These are phyloP conservation scores for Elongisporangium undulatum DNA, from an alignment of 352 stramenopile species.

Conservation along the genomic window DNA sequence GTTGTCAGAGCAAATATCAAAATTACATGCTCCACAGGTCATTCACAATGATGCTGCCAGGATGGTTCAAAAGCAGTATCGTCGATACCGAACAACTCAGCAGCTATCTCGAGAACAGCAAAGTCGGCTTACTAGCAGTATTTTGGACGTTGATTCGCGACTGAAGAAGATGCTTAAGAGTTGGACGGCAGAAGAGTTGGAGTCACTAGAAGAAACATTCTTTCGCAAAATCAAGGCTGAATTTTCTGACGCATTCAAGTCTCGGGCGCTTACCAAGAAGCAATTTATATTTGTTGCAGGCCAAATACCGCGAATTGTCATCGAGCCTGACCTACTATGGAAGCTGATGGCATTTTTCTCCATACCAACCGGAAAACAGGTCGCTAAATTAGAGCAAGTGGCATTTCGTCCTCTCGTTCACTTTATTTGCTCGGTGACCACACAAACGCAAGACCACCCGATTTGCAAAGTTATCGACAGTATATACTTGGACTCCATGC, in stretches of 20 bases:
- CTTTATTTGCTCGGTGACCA: slow-evolving; percentile 41
- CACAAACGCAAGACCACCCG: slow-evolving; percentile 16
- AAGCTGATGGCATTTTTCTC: slow-evolving; percentile 45
- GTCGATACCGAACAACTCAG: slow-evolving; percentile 19
- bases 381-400: slow-evolving; percentile 12
- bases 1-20: slow-evolving; percentile 18
- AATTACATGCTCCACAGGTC: slow-evolving; percentile 25
- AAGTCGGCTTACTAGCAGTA: slow-evolving; percentile 7
- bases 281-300: slow-evolving; percentile 51
- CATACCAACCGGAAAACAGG: slow-evolving; percentile 7
- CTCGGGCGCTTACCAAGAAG: slow-evolving; percentile 30
- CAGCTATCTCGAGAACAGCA: slow-evolving; percentile 10
- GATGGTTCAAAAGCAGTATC: slow-evolving; percentile 34
- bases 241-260: slow-evolving; percentile 20
- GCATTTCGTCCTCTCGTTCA: slow-evolving; percentile 38
- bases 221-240: slow-evolving; percentile 36
- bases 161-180: slow-evolving; percentile 33
- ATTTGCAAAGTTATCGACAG: slow-evolving; percentile 22
- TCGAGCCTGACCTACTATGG: slow-evolving; percentile 31
- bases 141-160: slow-evolving; percentile 27
- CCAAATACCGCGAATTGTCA: slow-evolving; percentile 32
- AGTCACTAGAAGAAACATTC: slow-evolving; percentile 24
- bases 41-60: slow-evolving; percentile 42
- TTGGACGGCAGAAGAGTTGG: slow-evolving; percentile 37
- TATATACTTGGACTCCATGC: slow-evolving; percentile 22